Base-by-base conservation (phyloP, 2,329 filamentous ascomycete species). In the Rhinocladiella mackenziei region DNA sequence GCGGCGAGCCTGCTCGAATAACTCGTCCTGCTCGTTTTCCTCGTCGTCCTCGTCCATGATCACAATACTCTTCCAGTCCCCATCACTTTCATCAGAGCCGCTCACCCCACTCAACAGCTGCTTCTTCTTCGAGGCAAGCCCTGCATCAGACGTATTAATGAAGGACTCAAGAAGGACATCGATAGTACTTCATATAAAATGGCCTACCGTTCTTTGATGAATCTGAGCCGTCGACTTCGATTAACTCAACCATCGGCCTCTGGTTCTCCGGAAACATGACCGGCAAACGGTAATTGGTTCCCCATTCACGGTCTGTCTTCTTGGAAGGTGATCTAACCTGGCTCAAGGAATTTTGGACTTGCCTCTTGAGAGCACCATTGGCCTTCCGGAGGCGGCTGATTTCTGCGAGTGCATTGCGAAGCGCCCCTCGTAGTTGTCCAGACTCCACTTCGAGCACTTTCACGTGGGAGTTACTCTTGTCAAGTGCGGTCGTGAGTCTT, bases 381-480 rank as follows among this genome's bases (percentile, higher is more conserved):
- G 6, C 7, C 29, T 11, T n/a, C n/a, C n/a, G n/a, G n/a, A n/a
- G 29, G 6, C 14, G 29, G 29, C 29, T 14, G 7, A 32, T 2
- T 8, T 41, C 29, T 5, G 18, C n/a, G 11, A 20, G 28, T n/a
- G 38, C 25, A 6, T 41, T 10, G 6, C 17, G 38, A 6, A 41
- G 38, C 11, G 11, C 14, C 14, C 13, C 29, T 14, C 29, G 38
- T 5, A 41, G 18, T 10, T 41, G 10, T 6, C 6, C 18, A 2
- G 38, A 33, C 14, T 41, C 38, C 4, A 13, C 11, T 20, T 41
- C 38, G 17, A 41, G 28, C n/a, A 32, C 15, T 22, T 19, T 7
- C 8, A 32, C 13, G 6, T 29, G 38, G 18, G 3, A 8, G 20
- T 33, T 9, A 18, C 18, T 32, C 15, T 36, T 10, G 11, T 45